Base-by-base conservation (phyloP, 805 yeast genomes). In the Saccharomycopsis sp. region DNA sequence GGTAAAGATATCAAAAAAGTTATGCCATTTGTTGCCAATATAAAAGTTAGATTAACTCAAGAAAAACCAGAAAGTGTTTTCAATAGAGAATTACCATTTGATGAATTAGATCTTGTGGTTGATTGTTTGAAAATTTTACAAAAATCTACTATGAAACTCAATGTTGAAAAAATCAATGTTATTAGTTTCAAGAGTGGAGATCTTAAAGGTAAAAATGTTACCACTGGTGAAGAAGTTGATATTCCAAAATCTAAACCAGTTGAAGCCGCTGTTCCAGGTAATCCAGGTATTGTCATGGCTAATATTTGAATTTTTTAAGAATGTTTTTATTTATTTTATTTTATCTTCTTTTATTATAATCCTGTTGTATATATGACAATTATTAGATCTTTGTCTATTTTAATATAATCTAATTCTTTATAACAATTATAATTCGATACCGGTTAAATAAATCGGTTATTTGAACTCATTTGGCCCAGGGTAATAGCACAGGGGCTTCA, bases 1-100 rank as follows among this genome's bases (percentile, higher is more conserved):
- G 84, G 84, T 50, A 79, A 78, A 60, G 97, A 92, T 55, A 84
- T 88, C 83, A 92, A 92, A 73, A 80, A 94, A 53, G 96, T 95
- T 45, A 92, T 92, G 97, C 97, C 97, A 45, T 89, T 88, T 61
- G 87, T 92, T 47, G 79, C 89, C 49, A 66, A 75, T 52, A 67
- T 92, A 60, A 88, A 92, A 63, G 84, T 79, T 57, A 77, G 94
- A 65, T 69, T 92, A 50, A 63, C 69, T 30, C 62, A 62, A 39
- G 94, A 83, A 56, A 62, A 78, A 23, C 78, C 95, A 15, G 75
- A 72, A 40, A 72, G 73, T 39, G 95, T 92, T 20, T 86, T 92
- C 70, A 79, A 87, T 70, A 76, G 97, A 66, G 81, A 88, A 62
- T 74, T 89, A 51, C 70, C 79, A 26, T 92, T 86, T 61, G 70